Evolutionary conservation across 495 filamentous ascomycete genomes (phyloP), one percentile per base, ranked within the genome.

Genomic region (Xylaria castorea): DNA sequence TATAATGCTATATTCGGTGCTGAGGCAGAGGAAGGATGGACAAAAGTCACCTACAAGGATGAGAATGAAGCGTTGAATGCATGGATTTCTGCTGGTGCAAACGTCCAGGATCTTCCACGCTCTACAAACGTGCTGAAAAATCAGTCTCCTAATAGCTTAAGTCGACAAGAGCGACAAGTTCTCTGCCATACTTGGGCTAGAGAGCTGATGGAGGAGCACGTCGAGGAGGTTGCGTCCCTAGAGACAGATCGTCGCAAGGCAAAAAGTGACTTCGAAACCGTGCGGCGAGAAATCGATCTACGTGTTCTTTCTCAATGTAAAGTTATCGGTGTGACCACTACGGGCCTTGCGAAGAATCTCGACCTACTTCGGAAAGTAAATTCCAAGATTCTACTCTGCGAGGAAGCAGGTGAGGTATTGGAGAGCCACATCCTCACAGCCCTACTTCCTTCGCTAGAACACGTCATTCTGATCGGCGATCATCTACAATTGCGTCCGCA

Each of bases 391-490:
- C 67, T 96, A 42, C 46, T 95, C 18, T 91, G 88, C 66, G 92
- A 94, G 81, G 93, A 95, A 75, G 93, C 92, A 4, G 92, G 87
- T 1, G 92, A 94, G 73, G 90, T 95, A 0, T 77, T 94, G 27
- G 92, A 95, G 74, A 84, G 89, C 0, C 92, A 94, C 75, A 79
- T 90, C 0, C 80, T 95, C 5, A 88, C 91, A 0, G 88, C 91
- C 0, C 74, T 96, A 2, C 75, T 94, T 57, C 92, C 92, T 0
- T 87, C 86, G 0, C 77, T 94, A 3, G 88, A 95, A 75, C 93
- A 95, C 73, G 80, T 84, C 42, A 93, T 94, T 70, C 85, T 91
- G 9, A 94, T 95, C 70, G 92, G 93, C 0, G 93, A 95, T 75
- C 92, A 95, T 75, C 81, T 85, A 3, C 92, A 95, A 73, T 84